Percentiles rank a stretch among this genome's conserved stretches.
These are phyloP conservation scores for Astrothelium macrocarpum DNA, from an alignment of 495 filamentous ascomycete species.

Conservation along the genomic window DNA sequence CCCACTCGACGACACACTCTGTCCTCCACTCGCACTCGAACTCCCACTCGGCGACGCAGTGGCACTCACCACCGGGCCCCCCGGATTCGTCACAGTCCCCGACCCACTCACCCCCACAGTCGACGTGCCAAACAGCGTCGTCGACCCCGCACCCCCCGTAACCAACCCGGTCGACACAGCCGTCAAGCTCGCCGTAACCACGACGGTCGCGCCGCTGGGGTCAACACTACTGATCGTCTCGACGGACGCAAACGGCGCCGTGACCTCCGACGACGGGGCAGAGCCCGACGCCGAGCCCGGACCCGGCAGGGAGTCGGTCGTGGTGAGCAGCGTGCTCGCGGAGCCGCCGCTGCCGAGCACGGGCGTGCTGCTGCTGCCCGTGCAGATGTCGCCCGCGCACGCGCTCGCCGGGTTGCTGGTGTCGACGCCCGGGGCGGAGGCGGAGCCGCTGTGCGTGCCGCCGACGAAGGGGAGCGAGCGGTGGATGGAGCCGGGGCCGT, in stretches of 20 bases:
- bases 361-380: too few relatives aligned
- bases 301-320: too few relatives aligned
- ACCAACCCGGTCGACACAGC: not conserved
- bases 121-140: not conserved
- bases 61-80: not conserved
- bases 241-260: too few relatives aligned
- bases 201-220: too few relatives aligned
- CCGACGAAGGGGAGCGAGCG: constrained; percentile 2
- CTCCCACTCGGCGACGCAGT: not conserved
- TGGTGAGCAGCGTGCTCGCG: too few relatives aligned
- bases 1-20: not conserved
- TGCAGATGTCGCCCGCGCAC: too few relatives aligned
- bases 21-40: not conserved
- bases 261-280: not conserved
- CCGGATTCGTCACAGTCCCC: not conserved
- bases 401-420: too few relatives aligned
- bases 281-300: not conserved
- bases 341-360: too few relatives aligned
- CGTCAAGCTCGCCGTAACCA: too few relatives aligned
- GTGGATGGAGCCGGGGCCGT: not conserved
- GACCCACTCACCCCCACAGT: not conserved
- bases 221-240: too few relatives aligned
- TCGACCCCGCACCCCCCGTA: not conserved
- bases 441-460: too few relatives aligned
- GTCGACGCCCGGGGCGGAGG: too few relatives aligned